Evolutionary conservation across 176 grass and related monocot species (phyloP), one percentile per base, ranked within the genome.

Genomic region (Musa acuminata): DNA sequence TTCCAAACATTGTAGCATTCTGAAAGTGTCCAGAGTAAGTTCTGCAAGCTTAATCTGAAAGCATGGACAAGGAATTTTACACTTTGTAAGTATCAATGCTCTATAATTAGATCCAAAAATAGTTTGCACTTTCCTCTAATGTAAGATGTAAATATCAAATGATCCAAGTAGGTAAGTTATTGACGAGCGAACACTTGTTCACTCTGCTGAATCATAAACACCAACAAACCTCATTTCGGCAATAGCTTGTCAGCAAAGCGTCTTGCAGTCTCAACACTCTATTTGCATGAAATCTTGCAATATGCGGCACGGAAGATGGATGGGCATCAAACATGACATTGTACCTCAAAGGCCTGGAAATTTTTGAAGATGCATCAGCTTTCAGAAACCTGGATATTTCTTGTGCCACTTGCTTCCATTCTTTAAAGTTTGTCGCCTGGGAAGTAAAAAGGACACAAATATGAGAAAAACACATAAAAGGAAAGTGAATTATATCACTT

Each of bases 1-100:
- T 82, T 99, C 96, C 59, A 99, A 80, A 71, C 86, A 95, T 77
- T 91, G 96, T 71, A 94, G 79, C 91, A 99, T 95, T 83, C 96
- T 85, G 71, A 89, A 99, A 79, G 88, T 86, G 83, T 99, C 96
- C 66, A 99, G 76, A 73, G 91, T 99, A 68, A 95, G 80, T 75
- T 99, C 96, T 84, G 96, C 89, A 67, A 91, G 91, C 82, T 99
- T 99, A 74, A 95, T 85, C 96, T 99, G 86, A 69, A 1, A 25
- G 19, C 13, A 43, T 43, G 35, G 35, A 69, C 75, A 62, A 24
- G 48, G 49, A 35, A 70, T 51, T 50, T 67, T 67, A 35, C 64
- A 43, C 26, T 26, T 43, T 67, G 64, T 67, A 67, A 67, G 64
- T 50, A 79, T 5, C 5, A 53, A 64, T 53, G 64, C 19, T 49